A percentile compares a stretch with the other conserved stretches of the same genome.
Conservation (phyloP, 805 yeast species). For the Myxozyma sirexii region DNA sequence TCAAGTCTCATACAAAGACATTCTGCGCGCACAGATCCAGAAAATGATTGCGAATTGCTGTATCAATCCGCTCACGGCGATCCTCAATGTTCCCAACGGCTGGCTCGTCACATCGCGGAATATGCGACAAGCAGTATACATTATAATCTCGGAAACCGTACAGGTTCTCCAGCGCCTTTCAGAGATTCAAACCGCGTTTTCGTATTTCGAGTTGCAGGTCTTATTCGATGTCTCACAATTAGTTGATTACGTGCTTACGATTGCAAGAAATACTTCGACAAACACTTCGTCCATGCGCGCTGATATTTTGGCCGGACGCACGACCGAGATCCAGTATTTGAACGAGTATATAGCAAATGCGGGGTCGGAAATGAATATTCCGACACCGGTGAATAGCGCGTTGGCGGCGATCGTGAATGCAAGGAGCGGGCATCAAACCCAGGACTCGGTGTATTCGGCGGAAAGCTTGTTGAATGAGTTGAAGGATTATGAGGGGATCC, state of each 20-base stretch:
- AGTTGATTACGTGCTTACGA: conserved; percentile 44
- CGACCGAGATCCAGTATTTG: conserved; percentile 78
- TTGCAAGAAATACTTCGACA: conserved; percentile 52
- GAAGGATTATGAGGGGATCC: no score
- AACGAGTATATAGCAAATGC: conserved; percentile 70
- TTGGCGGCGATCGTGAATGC: conserved; percentile 2
- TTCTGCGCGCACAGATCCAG: conserved; percentile 64
- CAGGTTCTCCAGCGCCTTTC: conserved; percentile 10
- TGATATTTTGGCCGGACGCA: conserved; percentile 56
- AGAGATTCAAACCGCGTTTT: conserved; percentile 10
- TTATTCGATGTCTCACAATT: conserved; percentile 43
- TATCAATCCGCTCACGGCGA: conserved; percentile 80
- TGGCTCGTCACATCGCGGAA: conserved; percentile 52
- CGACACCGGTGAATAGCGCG: conserved; percentile 21
- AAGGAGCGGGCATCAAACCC: not conserved
- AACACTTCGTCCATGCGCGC: conserved; percentile 74
- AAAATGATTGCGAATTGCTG: conserved; percentile 81
- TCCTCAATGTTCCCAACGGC: conserved; percentile 77
- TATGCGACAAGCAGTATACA: not conserved
- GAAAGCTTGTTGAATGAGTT: conserved; percentile 2
- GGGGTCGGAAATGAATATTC: conserved; percentile 9
- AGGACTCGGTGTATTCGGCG: not conserved
- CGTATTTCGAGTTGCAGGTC: conserved; percentile 4
- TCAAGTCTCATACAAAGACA: conserved; percentile 46
- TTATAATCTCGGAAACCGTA: conserved; percentile 45